phyloP scores from a whole-genome alignment of 2,329 filamentous ascomycete species.

The Fusarium globosum region DNA sequence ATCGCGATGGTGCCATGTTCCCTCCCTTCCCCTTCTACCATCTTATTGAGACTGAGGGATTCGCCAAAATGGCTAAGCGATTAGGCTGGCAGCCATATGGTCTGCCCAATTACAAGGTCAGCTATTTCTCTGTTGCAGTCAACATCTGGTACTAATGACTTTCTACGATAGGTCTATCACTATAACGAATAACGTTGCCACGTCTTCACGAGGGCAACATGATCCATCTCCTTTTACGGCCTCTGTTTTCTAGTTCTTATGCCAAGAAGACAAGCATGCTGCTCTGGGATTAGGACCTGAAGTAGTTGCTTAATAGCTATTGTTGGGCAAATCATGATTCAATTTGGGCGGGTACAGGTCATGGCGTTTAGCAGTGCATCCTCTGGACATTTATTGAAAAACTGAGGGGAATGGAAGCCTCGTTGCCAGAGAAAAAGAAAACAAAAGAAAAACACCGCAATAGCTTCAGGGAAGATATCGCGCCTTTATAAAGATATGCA shows the following conservation, averaged over 20 bases:
- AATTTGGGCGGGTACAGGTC: slow-evolving; percentile 36
- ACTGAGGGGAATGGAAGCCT: slow-evolving; percentile 14
- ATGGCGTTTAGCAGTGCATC: slow-evolving; percentile 45
- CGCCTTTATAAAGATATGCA: not conserved
- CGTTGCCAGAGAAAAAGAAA: not conserved
- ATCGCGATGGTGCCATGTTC: slow-evolving; percentile 98
- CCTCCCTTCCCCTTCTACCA: slow-evolving; percentile 96
- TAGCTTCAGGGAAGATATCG: not conserved
- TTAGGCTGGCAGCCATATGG: slow-evolving; percentile 87
- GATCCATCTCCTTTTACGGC: slow-evolving; percentile 11
- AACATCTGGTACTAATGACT: slow-evolving; percentile 19
- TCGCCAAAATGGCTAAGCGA: slow-evolving; percentile 94
- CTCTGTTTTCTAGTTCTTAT: slow-evolving; percentile 26
- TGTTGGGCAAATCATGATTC: slow-evolving; percentile 28
- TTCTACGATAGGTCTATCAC: slow-evolving; percentile 76
- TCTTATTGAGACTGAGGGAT: slow-evolving; percentile 96
- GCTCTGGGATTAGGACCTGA: not conserved
- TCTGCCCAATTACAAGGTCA: slow-evolving; percentile 96
- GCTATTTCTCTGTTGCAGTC: slow-evolving; percentile 42
- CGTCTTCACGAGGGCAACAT: slow-evolving; percentile 9
- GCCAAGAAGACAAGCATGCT: slow-evolving; percentile 15
- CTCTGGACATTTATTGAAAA: slow-evolving; percentile 20
- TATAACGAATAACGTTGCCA: slow-evolving; percentile 78
- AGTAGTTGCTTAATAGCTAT: slow-evolving; percentile 14
- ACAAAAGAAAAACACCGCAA: not conserved